These are phyloP conservation scores for Solanum sitiens DNA, from an alignment of 257 asterid species.

Conservation along the genomic window DNA sequence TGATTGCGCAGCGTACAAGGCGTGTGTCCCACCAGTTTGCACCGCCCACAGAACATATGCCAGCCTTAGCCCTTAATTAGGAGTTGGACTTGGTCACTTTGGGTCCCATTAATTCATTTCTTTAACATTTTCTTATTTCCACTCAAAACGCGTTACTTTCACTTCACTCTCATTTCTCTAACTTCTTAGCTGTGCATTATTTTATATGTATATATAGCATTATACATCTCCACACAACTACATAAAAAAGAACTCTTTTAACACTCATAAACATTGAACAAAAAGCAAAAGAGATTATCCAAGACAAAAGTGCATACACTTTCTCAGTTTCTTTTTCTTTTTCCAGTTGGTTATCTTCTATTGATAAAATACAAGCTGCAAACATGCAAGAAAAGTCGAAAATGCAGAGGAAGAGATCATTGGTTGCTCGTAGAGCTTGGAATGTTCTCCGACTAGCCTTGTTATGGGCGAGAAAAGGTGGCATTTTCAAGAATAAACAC, in stretches of 20 bases:
- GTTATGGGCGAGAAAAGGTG: conserved; percentile 62
- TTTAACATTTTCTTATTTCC: neutral
- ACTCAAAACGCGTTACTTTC: neutral
- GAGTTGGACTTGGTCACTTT: neutral
- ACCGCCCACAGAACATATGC: neutral
- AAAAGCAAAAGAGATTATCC: neutral
- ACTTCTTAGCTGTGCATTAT: neutral
- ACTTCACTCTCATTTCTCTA: neutral
- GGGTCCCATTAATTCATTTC: neutral
- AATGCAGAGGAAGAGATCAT: conserved; percentile 31
- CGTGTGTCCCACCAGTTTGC: neutral
- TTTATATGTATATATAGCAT: neutral
- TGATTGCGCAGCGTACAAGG: neutral
- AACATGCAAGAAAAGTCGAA: neutral
- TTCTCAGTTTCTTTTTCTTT: neutral
- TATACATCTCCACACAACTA: neutral
- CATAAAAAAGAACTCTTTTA: neutral
- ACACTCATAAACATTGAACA: neutral
- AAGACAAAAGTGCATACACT: neutral
- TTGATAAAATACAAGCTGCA: neutral
- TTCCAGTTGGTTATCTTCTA: neutral
- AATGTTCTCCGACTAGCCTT: conserved; percentile 44
- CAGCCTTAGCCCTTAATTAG: neutral
- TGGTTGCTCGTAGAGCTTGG: conserved; percentile 44
- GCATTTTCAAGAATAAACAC: conserved; percentile 28